A percentile compares a stretch with the other conserved stretches of the same genome.
Conservation (phyloP, 2,329 filamentous ascomycete genomes). For the Septoria linicola region DNA sequence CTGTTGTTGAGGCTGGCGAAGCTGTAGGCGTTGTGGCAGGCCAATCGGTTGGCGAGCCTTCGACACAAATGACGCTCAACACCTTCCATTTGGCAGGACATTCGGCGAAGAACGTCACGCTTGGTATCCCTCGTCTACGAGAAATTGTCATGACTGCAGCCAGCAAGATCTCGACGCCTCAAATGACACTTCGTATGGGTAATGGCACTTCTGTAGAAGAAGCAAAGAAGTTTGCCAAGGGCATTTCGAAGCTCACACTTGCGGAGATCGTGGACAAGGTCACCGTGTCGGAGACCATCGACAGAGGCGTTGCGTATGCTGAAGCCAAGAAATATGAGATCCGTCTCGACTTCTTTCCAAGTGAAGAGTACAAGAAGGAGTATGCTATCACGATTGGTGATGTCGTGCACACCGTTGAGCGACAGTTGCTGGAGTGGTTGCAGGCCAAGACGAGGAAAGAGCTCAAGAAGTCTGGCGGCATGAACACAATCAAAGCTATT, state of each 20-base stretch:
- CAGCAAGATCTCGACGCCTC: constrained; percentile 81
- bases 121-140: constrained; percentile 93
- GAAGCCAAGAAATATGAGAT: constrained; percentile 85
- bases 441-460: constrained; percentile 71
- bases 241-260: constrained; percentile 81
- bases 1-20: constrained; percentile 90
- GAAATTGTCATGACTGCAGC: constrained; percentile 99
- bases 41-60: constrained; percentile 94
- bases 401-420: constrained; percentile 76
- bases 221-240: constrained; percentile 81
- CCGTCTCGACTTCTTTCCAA: constrained; percentile 77
- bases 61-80: constrained; percentile 98
- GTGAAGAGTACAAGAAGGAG: constrained; percentile 76
- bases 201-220: constrained; percentile 67
- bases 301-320: constrained; percentile 64
- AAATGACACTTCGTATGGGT: constrained; percentile 80
- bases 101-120: constrained; percentile 96
- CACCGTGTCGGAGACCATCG: constrained; percentile 75
- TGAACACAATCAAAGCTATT: constrained; percentile 55
- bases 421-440: constrained; percentile 71
- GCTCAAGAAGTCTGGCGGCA: constrained; percentile 71
- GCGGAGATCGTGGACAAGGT: constrained; percentile 81
- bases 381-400: constrained; percentile 81
- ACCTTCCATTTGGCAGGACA: constrained; percentile 99
- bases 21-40: constrained; percentile 95